A percentile compares a stretch with the other conserved stretches of the same genome.
phyloP scores from a whole-genome alignment of 257 asterid species.

The Salvia splendens region DNA sequence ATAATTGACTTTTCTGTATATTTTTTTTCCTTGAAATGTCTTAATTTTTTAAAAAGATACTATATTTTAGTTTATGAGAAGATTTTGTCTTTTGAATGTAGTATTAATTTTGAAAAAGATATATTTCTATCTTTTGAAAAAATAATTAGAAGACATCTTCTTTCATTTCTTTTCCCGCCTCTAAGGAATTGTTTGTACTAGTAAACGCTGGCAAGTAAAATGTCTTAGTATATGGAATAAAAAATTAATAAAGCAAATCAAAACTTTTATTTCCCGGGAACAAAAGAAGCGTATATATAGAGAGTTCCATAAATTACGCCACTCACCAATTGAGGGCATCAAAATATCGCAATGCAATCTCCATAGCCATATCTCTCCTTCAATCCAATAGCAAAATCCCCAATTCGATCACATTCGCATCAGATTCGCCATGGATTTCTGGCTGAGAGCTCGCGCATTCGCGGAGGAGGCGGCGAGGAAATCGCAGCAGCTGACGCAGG shows the following conservation, averaged over 20 bases:
- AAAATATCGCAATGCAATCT: not conserved
- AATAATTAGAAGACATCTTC: too few relatives aligned
- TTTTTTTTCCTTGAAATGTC: too few relatives aligned
- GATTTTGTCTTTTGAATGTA: too few relatives aligned
- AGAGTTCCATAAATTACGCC: conserved; percentile 1
- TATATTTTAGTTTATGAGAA: too few relatives aligned
- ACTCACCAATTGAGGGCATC: not conserved
- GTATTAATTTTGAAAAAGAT: too few relatives aligned
- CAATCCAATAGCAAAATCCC: not conserved
- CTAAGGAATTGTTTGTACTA: too few relatives aligned
- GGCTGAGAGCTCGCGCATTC: conserved; percentile 76
- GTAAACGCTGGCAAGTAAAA: too few relatives aligned
- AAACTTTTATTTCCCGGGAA: conserved; percentile 2
- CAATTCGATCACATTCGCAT: not conserved
- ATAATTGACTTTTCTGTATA: too few relatives aligned
- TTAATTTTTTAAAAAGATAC: too few relatives aligned
- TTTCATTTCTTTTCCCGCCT: too few relatives aligned
- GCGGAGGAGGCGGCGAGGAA: conserved; percentile 95
- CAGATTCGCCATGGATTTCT: conserved; percentile 61
- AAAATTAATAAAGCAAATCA: not conserved
- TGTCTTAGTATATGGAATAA: too few relatives aligned
- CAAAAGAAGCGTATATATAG: not conserved
- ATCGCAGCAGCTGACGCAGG: conserved; percentile 68
- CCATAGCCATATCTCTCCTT: not conserved
- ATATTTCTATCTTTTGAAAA: too few relatives aligned